phyloP scores from a whole-genome alignment of 345 rosid species.

The Clarkia xantiana region DNA sequence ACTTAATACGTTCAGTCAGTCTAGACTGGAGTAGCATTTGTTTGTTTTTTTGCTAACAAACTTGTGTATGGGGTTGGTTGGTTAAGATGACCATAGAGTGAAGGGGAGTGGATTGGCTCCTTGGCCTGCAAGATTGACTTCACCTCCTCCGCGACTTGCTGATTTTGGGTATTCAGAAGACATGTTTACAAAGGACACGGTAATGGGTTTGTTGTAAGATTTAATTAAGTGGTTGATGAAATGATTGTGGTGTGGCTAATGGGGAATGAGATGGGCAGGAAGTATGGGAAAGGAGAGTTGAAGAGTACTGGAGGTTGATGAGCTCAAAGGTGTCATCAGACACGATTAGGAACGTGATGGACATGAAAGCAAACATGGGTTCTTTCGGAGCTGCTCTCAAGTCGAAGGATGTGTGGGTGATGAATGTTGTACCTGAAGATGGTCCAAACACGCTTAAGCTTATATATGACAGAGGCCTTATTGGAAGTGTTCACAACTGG shows the following conservation, averaged over 20 bases:
- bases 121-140: constrained; percentile 86
- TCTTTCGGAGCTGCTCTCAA: constrained; percentile 91
- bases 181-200: constrained; percentile 79
- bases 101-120: constrained; percentile 93
- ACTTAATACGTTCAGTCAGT: too few species aligned
- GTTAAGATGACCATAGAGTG: constrained; percentile 54
- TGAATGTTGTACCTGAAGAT: constrained; percentile 68
- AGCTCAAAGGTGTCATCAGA: constrained; percentile 55
- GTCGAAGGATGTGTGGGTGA: constrained; percentile 81
- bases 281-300: constrained; percentile 57
- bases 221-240: too few species aligned
- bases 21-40: too few species aligned
- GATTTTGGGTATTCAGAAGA: constrained; percentile 77
- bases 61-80: constrained; percentile 6
- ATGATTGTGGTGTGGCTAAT: neutral
- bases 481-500: constrained; percentile 77
- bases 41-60: neutral
- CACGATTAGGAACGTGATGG: constrained; percentile 81
- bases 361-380: constrained; percentile 91
- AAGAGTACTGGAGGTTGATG: constrained; percentile 69
- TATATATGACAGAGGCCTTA: constrained; percentile 78
- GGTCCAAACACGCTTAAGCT: constrained; percentile 77
- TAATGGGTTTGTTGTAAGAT: constrained; percentile 8
- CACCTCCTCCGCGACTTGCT: constrained; percentile 80
- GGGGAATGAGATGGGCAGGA: constrained; percentile 29